phyloP scores from a whole-genome alignment of 75 land plant species.

The Cryptomeria japonica region DNA sequence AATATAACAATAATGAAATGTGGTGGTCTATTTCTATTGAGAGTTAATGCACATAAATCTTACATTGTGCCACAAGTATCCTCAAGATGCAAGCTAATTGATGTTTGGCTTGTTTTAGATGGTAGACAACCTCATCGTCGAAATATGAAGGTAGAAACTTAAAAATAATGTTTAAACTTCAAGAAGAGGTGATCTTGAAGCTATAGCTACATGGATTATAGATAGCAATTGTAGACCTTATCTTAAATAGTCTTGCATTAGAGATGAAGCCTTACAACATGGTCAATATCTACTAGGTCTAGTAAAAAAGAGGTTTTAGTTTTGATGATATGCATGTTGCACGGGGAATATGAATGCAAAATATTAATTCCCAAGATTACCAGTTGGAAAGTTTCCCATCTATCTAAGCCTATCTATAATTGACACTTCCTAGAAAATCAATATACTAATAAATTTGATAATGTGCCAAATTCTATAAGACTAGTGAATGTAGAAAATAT shows the following conservation, averaged over 20 bases:
- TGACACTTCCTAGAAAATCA: no score
- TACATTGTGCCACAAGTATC: not conserved
- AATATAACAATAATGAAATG: not conserved
- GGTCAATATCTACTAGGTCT: no score
- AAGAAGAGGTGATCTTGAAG: not conserved
- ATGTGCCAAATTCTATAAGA: no score
- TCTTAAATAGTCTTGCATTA: not conserved
- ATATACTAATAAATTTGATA: no score
- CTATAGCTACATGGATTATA: not conserved
- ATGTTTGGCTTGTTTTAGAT: not conserved
- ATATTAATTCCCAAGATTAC: no score
- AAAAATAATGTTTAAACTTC: not conserved
- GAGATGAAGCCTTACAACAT: no score
- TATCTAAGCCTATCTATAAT: no score
- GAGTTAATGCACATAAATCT: not conserved
- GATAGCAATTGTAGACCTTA: not conserved
- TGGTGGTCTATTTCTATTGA: not conserved
- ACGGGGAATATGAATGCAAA: no score
- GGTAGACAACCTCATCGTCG: not conserved
- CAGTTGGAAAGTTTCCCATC: no score
- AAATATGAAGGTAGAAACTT: not conserved
- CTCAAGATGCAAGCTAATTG: not conserved
- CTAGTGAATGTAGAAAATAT: no score
- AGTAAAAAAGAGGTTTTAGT: no score
- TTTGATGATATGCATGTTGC: no score